Evolutionary conservation across 768 basidiomycete species (phyloP).

Genomic region (Naganishia antarctica): DNA sequence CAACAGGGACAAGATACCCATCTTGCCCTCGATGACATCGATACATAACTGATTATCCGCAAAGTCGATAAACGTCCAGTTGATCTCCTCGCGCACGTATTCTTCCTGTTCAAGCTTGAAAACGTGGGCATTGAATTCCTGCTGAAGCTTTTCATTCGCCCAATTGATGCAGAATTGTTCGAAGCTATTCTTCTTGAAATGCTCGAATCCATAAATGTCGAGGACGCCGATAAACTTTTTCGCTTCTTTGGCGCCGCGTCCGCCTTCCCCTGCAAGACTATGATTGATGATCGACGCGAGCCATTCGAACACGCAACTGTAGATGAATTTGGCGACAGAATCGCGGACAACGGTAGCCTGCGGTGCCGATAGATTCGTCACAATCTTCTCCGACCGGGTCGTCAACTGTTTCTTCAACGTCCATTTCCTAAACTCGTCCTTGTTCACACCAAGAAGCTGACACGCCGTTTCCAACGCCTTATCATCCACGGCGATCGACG

Average conservation of each 20-base stretch:
- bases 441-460: constrained; percentile 80
- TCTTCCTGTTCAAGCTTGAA: constrained; percentile 89
- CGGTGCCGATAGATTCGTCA: constrained; percentile 73
- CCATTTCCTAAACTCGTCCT: constrained; percentile 97
- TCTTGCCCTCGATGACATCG: constrained; percentile 93
- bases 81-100: constrained; percentile 95
- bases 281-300: constrained; percentile 95
- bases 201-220: constrained; percentile 96
- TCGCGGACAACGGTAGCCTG: constrained; percentile 93
- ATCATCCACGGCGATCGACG: constrained; percentile 74
- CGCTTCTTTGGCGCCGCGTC: constrained; percentile 64
- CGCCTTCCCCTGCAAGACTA: constrained; percentile 88
- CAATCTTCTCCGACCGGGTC: constrained; percentile 91
- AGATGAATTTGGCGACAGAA: constrained; percentile 96
- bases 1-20: constrained; percentile 86
- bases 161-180: constrained; percentile 99
- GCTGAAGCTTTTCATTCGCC: constrained; percentile 84
- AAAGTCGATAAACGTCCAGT: constrained; percentile 99
- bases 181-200: constrained; percentile 75
- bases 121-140: constrained; percentile 99
- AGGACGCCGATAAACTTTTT: constrained; percentile 99
- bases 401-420: constrained; percentile 95
- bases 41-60: constrained; percentile 99
- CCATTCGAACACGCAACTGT: constrained; percentile 98
- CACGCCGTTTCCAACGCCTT: constrained; percentile 73